phyloP scores from a whole-genome alignment of 768 basidiomycete genomes.

The Pholiota molesta region DNA sequence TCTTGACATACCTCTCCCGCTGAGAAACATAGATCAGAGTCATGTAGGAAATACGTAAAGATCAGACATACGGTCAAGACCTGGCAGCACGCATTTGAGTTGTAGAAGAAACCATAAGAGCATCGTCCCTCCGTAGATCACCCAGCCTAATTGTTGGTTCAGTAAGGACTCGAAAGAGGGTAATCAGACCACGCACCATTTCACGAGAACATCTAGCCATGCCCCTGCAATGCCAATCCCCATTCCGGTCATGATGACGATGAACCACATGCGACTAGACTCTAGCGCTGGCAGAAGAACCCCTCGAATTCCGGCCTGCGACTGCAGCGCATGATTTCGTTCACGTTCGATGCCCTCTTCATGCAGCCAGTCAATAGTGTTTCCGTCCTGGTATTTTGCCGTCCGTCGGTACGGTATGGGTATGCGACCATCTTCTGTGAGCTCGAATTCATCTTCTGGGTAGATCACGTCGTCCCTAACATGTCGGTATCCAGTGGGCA shows the following conservation, averaged over 20 bases:
- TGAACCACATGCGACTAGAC: slow-evolving; percentile 63
- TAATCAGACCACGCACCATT: slow-evolving; percentile 51
- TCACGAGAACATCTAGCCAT: slow-evolving; percentile 73
- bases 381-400: slow-evolving; percentile 57
- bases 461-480: slow-evolving; percentile 26
- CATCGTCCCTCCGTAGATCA: slow-evolving; percentile 74
- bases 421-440: slow-evolving; percentile 47
- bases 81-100: slow-evolving; percentile 71
- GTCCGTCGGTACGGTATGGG: slow-evolving; percentile 30
- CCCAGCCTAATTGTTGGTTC: slow-evolving; percentile 50
- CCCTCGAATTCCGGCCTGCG: slow-evolving; percentile 59
- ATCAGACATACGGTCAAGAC: slow-evolving; percentile 54
- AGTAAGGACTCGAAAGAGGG: background rate
- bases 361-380: slow-evolving; percentile 70
- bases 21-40: slow-evolving; percentile 25
- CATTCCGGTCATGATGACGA: slow-evolving; percentile 66
- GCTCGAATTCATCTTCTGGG: slow-evolving; percentile 46
- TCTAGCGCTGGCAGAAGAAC: slow-evolving; percentile 57
- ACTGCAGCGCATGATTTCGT: slow-evolving; percentile 48
- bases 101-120: slow-evolving; percentile 70
- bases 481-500: slow-evolving; percentile 29
- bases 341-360: slow-evolving; percentile 67
- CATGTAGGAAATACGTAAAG: slow-evolving; percentile 9
- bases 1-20: slow-evolving; percentile 69
- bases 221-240: slow-evolving; percentile 72